These are phyloP conservation scores for Phytophthora citricola DNA, from an alignment of 352 stramenopile species.

Conservation along the genomic window DNA sequence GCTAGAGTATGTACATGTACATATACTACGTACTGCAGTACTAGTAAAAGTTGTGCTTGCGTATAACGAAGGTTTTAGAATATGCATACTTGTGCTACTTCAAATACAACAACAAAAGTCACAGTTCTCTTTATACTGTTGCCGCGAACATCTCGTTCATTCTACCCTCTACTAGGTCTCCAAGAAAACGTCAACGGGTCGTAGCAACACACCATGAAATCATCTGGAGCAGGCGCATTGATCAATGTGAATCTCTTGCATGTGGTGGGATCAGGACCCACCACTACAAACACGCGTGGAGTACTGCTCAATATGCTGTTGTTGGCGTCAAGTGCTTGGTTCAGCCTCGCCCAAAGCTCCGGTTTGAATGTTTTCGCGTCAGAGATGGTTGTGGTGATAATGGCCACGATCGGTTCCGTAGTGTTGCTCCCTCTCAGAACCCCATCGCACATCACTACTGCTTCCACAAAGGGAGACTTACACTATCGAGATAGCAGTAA, in stretches of 20 bases:
- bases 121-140: no score
- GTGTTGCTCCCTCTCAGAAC: slow-evolving; percentile 21
- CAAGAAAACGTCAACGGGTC: slow-evolving; percentile 22
- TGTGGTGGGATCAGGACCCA: slow-evolving; percentile 26
- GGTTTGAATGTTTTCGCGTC: slow-evolving; percentile 28
- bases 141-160: background rate
- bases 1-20: no score
- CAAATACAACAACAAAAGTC: no score
- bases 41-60: no score
- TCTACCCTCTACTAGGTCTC: slow-evolving; percentile 6
- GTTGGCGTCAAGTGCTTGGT: slow-evolving; percentile 26
- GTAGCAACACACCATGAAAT: slow-evolving; percentile 38
- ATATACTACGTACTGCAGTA: no score
- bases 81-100: no score
- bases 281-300: slow-evolving; percentile 32
- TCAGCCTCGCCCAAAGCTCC: slow-evolving; percentile 21
- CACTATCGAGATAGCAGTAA: slow-evolving; percentile 29
- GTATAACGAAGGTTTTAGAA: no score
- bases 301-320: slow-evolving; percentile 3
- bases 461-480: slow-evolving; percentile 25
- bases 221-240: slow-evolving; percentile 14
- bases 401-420: slow-evolving; percentile 29
- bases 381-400: slow-evolving; percentile 23
- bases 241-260: slow-evolving; percentile 29
- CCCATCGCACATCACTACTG: slow-evolving; percentile 33